Conservation (phyloP, 345 rosid species). For the Ceriops decandra region DNA sequence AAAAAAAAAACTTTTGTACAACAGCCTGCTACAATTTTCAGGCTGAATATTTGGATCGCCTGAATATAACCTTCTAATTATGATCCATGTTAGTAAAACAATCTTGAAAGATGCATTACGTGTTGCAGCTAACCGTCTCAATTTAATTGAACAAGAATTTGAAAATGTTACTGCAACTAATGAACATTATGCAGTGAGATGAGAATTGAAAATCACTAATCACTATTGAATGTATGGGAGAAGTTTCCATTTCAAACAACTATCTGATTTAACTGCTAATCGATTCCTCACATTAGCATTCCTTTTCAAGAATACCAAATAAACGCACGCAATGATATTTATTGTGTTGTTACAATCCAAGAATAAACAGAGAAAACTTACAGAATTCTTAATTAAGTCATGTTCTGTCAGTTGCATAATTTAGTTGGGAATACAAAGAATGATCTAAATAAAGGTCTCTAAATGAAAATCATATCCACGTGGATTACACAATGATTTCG, state of each 20-base stretch:
- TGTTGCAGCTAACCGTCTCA: slow-evolving; percentile 42
- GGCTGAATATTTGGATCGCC: slow-evolving; percentile 18
- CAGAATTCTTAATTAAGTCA: too few relatives aligned
- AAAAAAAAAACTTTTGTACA: too few relatives aligned
- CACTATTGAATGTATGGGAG: background rate
- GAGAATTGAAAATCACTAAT: background rate
- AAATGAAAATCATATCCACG: too few relatives aligned
- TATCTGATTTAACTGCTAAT: background rate
- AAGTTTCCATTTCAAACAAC: background rate
- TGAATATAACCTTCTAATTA: slow-evolving; percentile 46
- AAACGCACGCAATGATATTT: too few relatives aligned
- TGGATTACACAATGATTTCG: background rate
- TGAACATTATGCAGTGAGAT: slow-evolving; percentile 55
- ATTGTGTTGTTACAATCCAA: too few relatives aligned
- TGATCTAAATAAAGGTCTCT: too few relatives aligned
- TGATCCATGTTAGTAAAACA: slow-evolving; percentile 55
- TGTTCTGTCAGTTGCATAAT: too few relatives aligned
- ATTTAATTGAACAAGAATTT: slow-evolving; percentile 59
- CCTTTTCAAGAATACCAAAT: too few relatives aligned
- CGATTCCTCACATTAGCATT: background rate
- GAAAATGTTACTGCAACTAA: slow-evolving; percentile 47
- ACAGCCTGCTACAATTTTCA: background rate
- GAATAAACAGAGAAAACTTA: too few relatives aligned
- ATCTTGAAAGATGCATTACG: slow-evolving; percentile 40
- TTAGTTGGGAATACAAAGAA: too few relatives aligned